Percentiles rank a stretch among this genome's conserved stretches.
Conservation (phyloP, 2,329 filamentous ascomycete species). For the Pezicula carpinea region DNA sequence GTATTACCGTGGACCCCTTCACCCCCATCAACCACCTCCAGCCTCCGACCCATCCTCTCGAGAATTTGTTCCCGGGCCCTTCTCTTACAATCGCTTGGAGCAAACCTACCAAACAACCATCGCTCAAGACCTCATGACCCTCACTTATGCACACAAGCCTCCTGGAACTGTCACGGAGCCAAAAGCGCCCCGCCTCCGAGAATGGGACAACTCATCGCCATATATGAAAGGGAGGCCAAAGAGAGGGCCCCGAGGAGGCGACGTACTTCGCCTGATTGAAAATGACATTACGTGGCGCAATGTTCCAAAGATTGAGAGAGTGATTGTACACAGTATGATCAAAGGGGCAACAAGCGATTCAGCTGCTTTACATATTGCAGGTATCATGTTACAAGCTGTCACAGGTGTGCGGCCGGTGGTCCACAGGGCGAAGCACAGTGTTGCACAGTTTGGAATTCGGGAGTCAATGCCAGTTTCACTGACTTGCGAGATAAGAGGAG, state of each 20-base stretch:
- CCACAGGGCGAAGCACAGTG: constrained; percentile 64
- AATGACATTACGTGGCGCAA: constrained; percentile 74
- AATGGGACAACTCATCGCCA: constrained; percentile 86
- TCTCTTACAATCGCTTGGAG: constrained; percentile 78
- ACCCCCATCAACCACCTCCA: constrained; percentile 86
- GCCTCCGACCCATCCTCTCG: constrained; percentile 83
- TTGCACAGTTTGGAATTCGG: constrained; percentile 70
- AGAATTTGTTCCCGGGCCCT: constrained; percentile 85
- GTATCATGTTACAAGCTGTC: constrained; percentile 81
- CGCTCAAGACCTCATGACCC: constrained; percentile 79
- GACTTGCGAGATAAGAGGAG: constrained; percentile 72
- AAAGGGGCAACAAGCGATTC: constrained; percentile 64
- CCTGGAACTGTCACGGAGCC: constrained; percentile 62
- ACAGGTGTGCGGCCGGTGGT: constrained; percentile 69
- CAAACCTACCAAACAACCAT: constrained; percentile 88
- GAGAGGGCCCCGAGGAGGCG: constrained; percentile 76
- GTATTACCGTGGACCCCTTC: constrained; percentile 89
- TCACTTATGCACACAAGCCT: constrained; percentile 81
- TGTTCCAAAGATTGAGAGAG: constrained; percentile 73
- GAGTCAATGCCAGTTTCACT: constrained; percentile 68
- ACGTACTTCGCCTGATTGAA: constrained; percentile 67
- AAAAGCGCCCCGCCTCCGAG: constrained; percentile 64
- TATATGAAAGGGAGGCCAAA: constrained; percentile 91
- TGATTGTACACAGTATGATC: constrained; percentile 77
- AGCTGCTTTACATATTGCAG: constrained; percentile 73